Base-by-base conservation (phyloP, 345 rosid genomes). In the Corchorus olitorius region DNA sequence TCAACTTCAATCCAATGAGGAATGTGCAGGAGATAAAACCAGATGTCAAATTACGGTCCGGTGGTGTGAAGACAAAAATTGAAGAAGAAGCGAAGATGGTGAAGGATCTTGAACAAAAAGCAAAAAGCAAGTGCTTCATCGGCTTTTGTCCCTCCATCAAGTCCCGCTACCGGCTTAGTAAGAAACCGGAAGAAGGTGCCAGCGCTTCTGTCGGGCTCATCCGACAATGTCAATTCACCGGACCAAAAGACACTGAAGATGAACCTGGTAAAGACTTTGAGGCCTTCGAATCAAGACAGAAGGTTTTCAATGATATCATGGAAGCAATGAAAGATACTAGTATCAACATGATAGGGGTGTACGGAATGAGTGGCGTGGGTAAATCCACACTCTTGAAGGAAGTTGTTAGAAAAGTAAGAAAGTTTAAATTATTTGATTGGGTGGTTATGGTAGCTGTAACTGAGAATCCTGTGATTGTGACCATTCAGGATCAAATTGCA, bases 61-160 rank as follows among this genome's bases (percentile, higher is more conserved):
- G 1, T 27, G 1, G 27, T 1, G 27, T 27, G 27, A 27, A 27
- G 27, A 27, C 27, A 27, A 27, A 27, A 27, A 27, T 27, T 27
- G 27, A 27, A 27, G 27, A 27, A 27, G 27, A 61, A 14, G 37
- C 4, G 14, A 96, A 92, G 74, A 89, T 87, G 10, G 55, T 9
- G 55, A 50, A 50, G 63, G 97, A 94, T 5, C 19, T 9, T 22
- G 27, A 11, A 5, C 33, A 17, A 27, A 60, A 22, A 78, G 96
- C 89, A 77, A 88, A 87, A 12, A 97, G 86, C 46, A 93, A 68
- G 84, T 81, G 91, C 93, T 91, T 73, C 71, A 27, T 43, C 16
- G 35, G 65, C 6, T 22, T 13, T 46, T 37, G 75, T 49, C 55
- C 49, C 52, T 2, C 6, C 11, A 11, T 53, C 19, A 13, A 53